Percentiles rank a stretch among this genome's conserved stretches.
These are phyloP conservation scores for Candida tibetensis DNA, from an alignment of 805 yeast genomes.

Conservation along the genomic window DNA sequence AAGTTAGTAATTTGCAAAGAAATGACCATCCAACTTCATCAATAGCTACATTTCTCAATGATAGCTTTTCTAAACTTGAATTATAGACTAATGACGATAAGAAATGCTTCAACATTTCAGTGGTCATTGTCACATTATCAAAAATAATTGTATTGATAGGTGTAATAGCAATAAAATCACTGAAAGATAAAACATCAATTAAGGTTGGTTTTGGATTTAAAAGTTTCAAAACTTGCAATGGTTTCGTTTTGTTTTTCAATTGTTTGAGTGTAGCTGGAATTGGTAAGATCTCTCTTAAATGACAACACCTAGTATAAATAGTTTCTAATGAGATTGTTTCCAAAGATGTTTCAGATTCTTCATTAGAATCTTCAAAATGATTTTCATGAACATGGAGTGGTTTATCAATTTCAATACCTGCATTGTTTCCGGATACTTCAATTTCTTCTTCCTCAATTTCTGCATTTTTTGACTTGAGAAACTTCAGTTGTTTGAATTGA, in stretches of 20 bases:
- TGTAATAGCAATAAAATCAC: slow-evolving; percentile 55
- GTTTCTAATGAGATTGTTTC: slow-evolving; percentile 43
- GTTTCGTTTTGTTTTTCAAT: slow-evolving; percentile 48
- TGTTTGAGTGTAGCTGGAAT: slow-evolving; percentile 54
- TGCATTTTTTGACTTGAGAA: slow-evolving; percentile 18
- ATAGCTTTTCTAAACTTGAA: slow-evolving; percentile 46
- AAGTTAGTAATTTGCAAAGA: slow-evolving; percentile 47
- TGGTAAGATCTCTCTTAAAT: slow-evolving; percentile 47
- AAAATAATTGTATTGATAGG: slow-evolving; percentile 55
- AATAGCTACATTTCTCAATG: slow-evolving; percentile 54
- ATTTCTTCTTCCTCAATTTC: slow-evolving; percentile 19
- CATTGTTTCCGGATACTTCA: slow-evolving; percentile 15
- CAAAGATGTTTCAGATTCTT: slow-evolving; percentile 11
- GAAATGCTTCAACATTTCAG: slow-evolving; percentile 51
- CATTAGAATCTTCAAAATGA: slow-evolving; percentile 37
- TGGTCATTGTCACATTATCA: slow-evolving; percentile 54
- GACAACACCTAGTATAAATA: slow-evolving; percentile 50
- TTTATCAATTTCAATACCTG: slow-evolving; percentile 56
- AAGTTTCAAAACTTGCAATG: slow-evolving; percentile 53
- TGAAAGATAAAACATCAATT: slow-evolving; percentile 54
- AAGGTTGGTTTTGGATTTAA: slow-evolving; percentile 58
- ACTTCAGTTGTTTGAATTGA: slow-evolving; percentile 23
- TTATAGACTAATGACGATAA: slow-evolving; percentile 46
- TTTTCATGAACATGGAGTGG: slow-evolving; percentile 65
- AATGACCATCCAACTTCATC: slow-evolving; percentile 50